Evolutionary conservation across 495 filamentous ascomycete species (phyloP).

Genomic region (Penicillium manginii): DNA sequence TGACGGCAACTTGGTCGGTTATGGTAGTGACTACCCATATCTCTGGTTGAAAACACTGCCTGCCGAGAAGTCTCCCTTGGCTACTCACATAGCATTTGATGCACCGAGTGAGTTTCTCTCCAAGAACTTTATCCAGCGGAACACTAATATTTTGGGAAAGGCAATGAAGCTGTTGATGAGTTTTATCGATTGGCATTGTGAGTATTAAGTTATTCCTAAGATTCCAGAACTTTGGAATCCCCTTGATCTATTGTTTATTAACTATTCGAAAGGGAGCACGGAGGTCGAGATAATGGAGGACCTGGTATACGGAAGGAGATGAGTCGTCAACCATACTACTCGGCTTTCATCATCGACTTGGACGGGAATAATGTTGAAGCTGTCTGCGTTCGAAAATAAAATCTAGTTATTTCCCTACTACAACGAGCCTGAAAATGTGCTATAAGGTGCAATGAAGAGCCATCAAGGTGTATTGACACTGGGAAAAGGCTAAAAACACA

Average conservation of each 20-base stretch:
- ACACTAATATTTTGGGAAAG: slow-evolving; percentile 3
- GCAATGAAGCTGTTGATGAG: slow-evolving; percentile 15
- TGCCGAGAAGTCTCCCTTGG: not conserved
- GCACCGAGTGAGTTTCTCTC: not conserved
- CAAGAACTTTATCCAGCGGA: not conserved
- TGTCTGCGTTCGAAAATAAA: not conserved
- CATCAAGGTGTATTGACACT: too few relatives aligned
- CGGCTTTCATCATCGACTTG: slow-evolving; percentile 15
- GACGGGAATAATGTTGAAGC: slow-evolving; percentile 14
- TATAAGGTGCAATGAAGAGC: not conserved
- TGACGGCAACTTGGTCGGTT: slow-evolving; percentile 10
- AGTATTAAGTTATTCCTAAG: not conserved
- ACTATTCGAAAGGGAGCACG: not conserved
- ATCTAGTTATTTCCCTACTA: not conserved
- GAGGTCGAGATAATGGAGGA: slow-evolving; percentile 13
- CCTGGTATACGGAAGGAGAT: slow-evolving; percentile 19
- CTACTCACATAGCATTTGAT: not conserved
- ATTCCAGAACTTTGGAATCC: not conserved
- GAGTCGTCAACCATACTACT: slow-evolving; percentile 21
- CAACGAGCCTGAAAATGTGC: not conserved
- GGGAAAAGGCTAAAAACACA: too few relatives aligned
- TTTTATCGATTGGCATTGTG: slow-evolving; percentile 18
- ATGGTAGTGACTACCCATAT: slow-evolving; percentile 21
- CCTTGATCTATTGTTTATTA: too few relatives aligned
- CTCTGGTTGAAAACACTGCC: slow-evolving; percentile 15